phyloP scores from a whole-genome alignment of 2,329 filamentous ascomycete species.

The Nemania sp. region DNA sequence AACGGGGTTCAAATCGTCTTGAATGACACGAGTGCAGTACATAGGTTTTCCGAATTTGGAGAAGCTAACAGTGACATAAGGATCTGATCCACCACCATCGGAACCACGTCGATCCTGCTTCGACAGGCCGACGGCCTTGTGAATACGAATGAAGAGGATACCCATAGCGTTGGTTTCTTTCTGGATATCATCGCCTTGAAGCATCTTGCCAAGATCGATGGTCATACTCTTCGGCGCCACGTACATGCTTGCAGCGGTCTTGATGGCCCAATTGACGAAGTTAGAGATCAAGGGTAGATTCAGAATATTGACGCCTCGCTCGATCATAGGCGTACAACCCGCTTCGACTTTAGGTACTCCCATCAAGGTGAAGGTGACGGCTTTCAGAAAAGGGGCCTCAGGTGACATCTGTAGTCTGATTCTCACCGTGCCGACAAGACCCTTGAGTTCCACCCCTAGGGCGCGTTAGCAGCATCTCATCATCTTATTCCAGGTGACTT shows the following conservation, averaged over 20 bases:
- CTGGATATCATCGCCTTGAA: slow-evolving; percentile 87
- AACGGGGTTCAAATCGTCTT: slow-evolving; percentile 89
- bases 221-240: slow-evolving; percentile 95
- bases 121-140: slow-evolving; percentile 83
- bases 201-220: slow-evolving; percentile 84
- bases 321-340: slow-evolving; percentile 89
- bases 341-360: slow-evolving; percentile 87
- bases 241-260: slow-evolving; percentile 83
- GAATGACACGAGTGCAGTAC: slow-evolving; percentile 95
- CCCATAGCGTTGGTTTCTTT: slow-evolving; percentile 87
- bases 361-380: slow-evolving; percentile 91
- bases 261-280: slow-evolving; percentile 95
- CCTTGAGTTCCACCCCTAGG: slow-evolving; percentile 76
- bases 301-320: slow-evolving; percentile 85
- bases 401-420: slow-evolving; percentile 84
- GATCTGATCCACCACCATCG: slow-evolving; percentile 85
- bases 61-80: slow-evolving; percentile 92
- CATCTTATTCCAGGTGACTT: slow-evolving; percentile 24
- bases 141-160: slow-evolving; percentile 89
- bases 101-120: slow-evolving; percentile 87
- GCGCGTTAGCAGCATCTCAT: slow-evolving; percentile 7
- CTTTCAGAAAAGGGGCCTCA: slow-evolving; percentile 89
- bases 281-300: slow-evolving; percentile 93
- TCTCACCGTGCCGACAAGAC: slow-evolving; percentile 85
- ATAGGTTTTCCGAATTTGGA: slow-evolving; percentile 97